Evolutionary conservation across 1,284 basidiomycete species (phyloP), one percentile per base, ranked within the genome.

Genomic region (Irpex rosettiformis): DNA sequence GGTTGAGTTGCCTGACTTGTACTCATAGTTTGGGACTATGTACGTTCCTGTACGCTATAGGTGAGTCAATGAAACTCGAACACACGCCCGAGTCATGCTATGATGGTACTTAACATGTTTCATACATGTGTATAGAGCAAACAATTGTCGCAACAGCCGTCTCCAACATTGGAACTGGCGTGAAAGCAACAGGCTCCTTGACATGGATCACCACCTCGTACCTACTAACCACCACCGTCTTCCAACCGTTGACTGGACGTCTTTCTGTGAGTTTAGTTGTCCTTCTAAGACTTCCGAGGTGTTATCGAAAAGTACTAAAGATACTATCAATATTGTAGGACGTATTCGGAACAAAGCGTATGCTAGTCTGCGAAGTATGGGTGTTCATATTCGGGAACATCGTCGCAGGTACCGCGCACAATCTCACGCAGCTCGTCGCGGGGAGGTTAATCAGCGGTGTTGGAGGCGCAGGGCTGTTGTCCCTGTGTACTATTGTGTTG

Each of bases 301-400:
- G n/a, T n/a, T n/a, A n/a, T n/a, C n/a, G n/a, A n/a, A n/a, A n/a
- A n/a, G n/a, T n/a, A n/a, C n/a, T n/a, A n/a, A n/a, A n/a, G n/a
- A n/a, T n/a, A n/a, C n/a, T n/a, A n/a, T n/a, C n/a, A n/a, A n/a
- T n/a, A n/a, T n/a, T 37, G 18, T 28, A 73, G 71, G 72, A 73
- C 57, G 68, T 67, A 1, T 60, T 72, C 5, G 71, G 70, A 8
- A 65, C 65, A 13, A 71, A 70, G 54, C 60, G 63, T 22, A 58
- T 72, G 55, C 65, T 72, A 11, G 60, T 72, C 25, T 61, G 64
- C 43, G 69, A 66, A 33, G 54, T 72, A 5, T 72, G 71, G 71
- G 54, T 78, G 30, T 79, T 79, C 63, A 69, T 76, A 22, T 37
- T 76, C n/a, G 77, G 78, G 0, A 75, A 74, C 33, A 70, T 73